Evolutionary conservation across 208 protist genomes (phyloP), one percentile per base, ranked within the genome.

Genomic region (Crithidia bombi): DNA sequence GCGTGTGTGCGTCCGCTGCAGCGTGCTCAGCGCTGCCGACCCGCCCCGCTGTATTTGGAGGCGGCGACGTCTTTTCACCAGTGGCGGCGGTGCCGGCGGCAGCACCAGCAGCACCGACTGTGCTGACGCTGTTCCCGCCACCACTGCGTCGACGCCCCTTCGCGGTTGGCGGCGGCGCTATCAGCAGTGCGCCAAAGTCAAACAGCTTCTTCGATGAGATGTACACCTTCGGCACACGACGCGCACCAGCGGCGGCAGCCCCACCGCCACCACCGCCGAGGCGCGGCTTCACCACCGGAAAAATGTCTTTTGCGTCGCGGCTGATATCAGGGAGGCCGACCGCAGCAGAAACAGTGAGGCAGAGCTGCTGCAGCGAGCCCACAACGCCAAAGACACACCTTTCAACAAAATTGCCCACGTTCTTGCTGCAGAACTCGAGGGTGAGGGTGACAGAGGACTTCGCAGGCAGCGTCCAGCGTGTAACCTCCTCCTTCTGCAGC

Each of bases 151-250:
- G 81, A 36, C 71, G 74, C 23, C 66, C 65, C 72, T 75, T 75
- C 19, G 63, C 25, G 21, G 57, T 36, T 2, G 68, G 64, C 36
- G 79, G 83, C 11, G 50, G 72, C 5, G 83, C 73, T 28, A 98
- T 78, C 10, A 99, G 91, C 36, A 99, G 82, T 10, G 97, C 90
- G 12, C 97, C 97, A 84, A 98, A 99, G 68, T 99, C 94, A 75
- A 97, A 99, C 0, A 82, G 32, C 15, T 85, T 75, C 73, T 86
- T 90, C 14, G 81, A 79, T 17, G 68, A 58, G 33, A 94, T 15
- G 78, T 87, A 95, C 21, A 87, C 85, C 56, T 89, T 90, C n/a
- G 87, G 73, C 21, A 78, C 30, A 36, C 69, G 72, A 12, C 52
- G 63, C 4, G 25, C 55, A 6, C 17, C 32, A 23, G 14, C 44